A percentile compares a stretch with the other conserved stretches of the same genome.
Evolutionary conservation across 1,139 yeast genomes (phyloP).

Genomic region (Yamadazyma pseudoaaseri): DNA sequence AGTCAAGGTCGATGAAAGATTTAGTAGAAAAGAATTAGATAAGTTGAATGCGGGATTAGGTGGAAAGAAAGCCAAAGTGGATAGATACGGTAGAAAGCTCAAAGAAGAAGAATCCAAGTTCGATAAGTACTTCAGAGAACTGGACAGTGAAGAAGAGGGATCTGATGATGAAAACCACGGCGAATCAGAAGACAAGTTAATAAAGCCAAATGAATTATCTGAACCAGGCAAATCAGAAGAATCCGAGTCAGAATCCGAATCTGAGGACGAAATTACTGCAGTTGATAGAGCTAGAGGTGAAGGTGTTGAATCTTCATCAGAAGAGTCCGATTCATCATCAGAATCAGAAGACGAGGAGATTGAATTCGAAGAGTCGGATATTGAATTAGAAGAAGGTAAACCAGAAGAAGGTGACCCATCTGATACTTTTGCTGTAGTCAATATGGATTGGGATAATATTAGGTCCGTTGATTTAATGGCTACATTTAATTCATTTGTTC

Average conservation of each 20-base stretch:
- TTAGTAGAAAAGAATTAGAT: slow-evolving; percentile 68
- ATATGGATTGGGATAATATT: slow-evolving; percentile 96
- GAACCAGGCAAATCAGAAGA: slow-evolving; percentile 16
- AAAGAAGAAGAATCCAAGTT: slow-evolving; percentile 46
- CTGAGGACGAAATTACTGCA: slow-evolving; percentile 11
- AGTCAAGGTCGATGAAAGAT: slow-evolving; percentile 84
- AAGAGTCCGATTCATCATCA: slow-evolving; percentile 31
- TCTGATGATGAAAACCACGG: slow-evolving; percentile 21
- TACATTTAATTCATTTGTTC: slow-evolving; percentile 84
- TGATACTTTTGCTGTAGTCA: slow-evolving; percentile 81
- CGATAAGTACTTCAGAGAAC: slow-evolving; percentile 58
- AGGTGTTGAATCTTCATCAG: slow-evolving; percentile 37
- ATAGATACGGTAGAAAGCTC: slow-evolving; percentile 81
- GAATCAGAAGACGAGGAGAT: slow-evolving; percentile 25
- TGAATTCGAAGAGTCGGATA: slow-evolving; percentile 49
- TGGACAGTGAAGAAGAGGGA: slow-evolving; percentile 31
- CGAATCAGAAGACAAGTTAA: slow-evolving; percentile 3
- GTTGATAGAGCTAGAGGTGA: slow-evolving; percentile 72
- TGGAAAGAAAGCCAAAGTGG: slow-evolving; percentile 61
- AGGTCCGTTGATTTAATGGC: slow-evolving; percentile 86
- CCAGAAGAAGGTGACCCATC: slow-evolving; percentile 90
- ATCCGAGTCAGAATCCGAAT: slow-evolving; percentile 14
- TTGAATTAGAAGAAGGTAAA: slow-evolving; percentile 53
- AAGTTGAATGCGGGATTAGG: slow-evolving; percentile 52
- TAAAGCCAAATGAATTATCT: too few relatives aligned